Evolutionary conservation across 2,329 filamentous ascomycete genomes (phyloP), one percentile per base, ranked within the genome.

Genomic region (Thermomyces lanuginosus): DNA sequence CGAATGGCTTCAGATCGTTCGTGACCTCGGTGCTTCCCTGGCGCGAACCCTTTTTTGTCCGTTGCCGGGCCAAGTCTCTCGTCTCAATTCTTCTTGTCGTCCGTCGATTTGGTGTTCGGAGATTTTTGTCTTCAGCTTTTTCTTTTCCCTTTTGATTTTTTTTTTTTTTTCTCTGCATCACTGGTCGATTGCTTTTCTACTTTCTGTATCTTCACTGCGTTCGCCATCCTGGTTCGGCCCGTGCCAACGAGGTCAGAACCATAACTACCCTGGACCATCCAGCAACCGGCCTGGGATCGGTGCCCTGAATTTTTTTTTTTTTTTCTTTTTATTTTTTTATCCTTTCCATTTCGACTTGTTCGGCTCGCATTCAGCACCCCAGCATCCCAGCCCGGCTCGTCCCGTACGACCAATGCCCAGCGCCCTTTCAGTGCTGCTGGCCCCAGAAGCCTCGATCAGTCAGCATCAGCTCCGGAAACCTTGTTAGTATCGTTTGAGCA

Each of bases 261-360:
- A 50, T 51, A 52, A 47, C 39, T 38, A 51, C 45, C 49, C 46
- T 50, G 46, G 47, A 49, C 47, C 48, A 48, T 49, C 44, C 43
- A 47, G 38, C 39, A n/a, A n/a, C n/a, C n/a, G n/a, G n/a, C n/a
- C n/a, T n/a, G n/a, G n/a, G n/a, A 39, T 38, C 32, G 34, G 29
- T 26, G 18, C 19, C 27, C 17, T 18, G 17, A 12, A 16, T 16
- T 16, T 24, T 6, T 9, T 17, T 22, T 17, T 7, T 26, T 9
- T 25, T 20, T 14, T 20, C n/a, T 16, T n/a, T 16, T 5, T 15
- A 8, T 17, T 12, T 19, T 17, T 24, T 16, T 15, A 9, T 2
- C 10, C 11, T 17, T 15, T 16, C 7, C n/a, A 19, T 14, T 19
- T 26, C 25, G 21, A 27, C 30, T 22, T 41, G 34, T 36, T 34